These are phyloP conservation scores for Collybiopsis confluens DNA, from an alignment of 768 basidiomycete genomes.

Conservation along the genomic window DNA sequence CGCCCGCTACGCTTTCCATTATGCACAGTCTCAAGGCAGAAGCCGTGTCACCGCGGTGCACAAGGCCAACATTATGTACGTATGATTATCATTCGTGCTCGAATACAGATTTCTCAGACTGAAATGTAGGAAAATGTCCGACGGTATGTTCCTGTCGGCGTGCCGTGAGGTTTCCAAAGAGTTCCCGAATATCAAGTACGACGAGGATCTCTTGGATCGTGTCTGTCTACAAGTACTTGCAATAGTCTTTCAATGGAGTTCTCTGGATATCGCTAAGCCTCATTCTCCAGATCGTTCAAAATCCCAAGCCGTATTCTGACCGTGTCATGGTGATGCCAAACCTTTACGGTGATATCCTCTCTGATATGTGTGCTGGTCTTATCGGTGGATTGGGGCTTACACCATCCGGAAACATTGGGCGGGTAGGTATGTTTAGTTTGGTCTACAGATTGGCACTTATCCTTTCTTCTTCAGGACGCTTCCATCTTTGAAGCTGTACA, in stretches of 20 bases:
- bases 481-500: slow-evolving; percentile 99
- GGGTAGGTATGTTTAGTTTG: slow-evolving; percentile 42
- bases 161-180: slow-evolving; percentile 95
- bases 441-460: slow-evolving; percentile 14
- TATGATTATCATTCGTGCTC: slow-evolving; percentile 5
- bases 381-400: slow-evolving; percentile 98
- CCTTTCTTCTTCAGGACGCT: slow-evolving; percentile 61
- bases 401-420: slow-evolving; percentile 96
- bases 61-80: slow-evolving; percentile 99
- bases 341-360: slow-evolving; percentile 91
- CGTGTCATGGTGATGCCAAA: slow-evolving; percentile 99
- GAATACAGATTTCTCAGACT: slow-evolving; percentile 7
- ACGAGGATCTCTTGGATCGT: slow-evolving; percentile 95
- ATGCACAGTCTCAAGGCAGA: slow-evolving; percentile 83
- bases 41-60: slow-evolving; percentile 97
- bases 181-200: slow-evolving; percentile 89
- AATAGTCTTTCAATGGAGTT: neutral
- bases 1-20: slow-evolving; percentile 97
- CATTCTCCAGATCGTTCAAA: slow-evolving; percentile 69
- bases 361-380: slow-evolving; percentile 97
- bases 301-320: slow-evolving; percentile 90
- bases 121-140: slow-evolving; percentile 91
- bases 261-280: neutral
- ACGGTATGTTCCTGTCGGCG: slow-evolving; percentile 98
- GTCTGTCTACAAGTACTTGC: slow-evolving; percentile 81